Evolutionary conservation across 768 basidiomycete species (phyloP), one percentile per base, ranked within the genome.

Genomic region (Serendipita vermifera): DNA sequence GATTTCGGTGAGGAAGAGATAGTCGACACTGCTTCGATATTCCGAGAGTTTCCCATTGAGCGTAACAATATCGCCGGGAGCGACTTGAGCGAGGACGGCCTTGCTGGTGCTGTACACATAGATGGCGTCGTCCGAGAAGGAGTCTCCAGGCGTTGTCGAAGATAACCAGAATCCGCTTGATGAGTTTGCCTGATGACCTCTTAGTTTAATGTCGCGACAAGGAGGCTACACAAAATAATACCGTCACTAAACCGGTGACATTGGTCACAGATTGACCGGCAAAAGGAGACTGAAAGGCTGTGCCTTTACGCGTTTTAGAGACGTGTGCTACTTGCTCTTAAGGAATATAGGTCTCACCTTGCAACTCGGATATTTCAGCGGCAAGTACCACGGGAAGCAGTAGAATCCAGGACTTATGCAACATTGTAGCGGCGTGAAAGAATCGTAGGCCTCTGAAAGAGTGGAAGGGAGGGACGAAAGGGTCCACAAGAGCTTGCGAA

Each of bases 1-100:
- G 14, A 82, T 61, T 59, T 82, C 77, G 3, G 79, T 80, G 36
- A 73, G 63, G 36, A 65, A 71, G 3, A 81, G 69, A 63, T 79
- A 69, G 62, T 77, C 74, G 11, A 71, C 74, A 6, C 63, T 59
- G 2, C 75, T 70, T n/a, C 77, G 74, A 60, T 73, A 82, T 63
- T 81, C 78, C 5, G 71, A 41, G 5, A 82, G 77, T 33, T 59
- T 62, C 1, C 75, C 77, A 29, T 64, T 67, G 26, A 79, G 65
- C 15, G 73, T 71, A 38, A 81, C 64, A 9, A 67, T 56, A 59
- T 80, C 79, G 26, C 79, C 78, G 38, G 77, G 70, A 15, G 62
- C 38, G 31, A 79, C 74, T 31, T 70, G 63, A 9, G 59, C 63
- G 26, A 73, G 63, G 9, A 72, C 63, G 11, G 71, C 62, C 1